A percentile compares a stretch with the other conserved stretches of the same genome.
phyloP scores from a whole-genome alignment of 2,329 filamentous ascomycete species.

The Exophiala viscosa region DNA sequence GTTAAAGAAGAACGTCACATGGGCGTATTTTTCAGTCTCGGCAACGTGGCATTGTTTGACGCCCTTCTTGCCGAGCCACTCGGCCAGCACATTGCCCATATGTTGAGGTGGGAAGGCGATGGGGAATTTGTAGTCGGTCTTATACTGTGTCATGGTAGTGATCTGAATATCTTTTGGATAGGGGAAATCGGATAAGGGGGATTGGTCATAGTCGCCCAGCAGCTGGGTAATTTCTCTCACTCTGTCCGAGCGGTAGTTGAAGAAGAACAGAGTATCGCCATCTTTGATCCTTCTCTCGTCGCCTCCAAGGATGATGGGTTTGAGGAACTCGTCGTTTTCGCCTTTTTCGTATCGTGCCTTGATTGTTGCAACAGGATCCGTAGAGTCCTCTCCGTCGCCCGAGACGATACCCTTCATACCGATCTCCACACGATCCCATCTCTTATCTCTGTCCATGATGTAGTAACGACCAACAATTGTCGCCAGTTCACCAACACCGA shows the following conservation, averaged over 20 bases:
- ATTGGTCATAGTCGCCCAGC: constrained; percentile 86
- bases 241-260: constrained; percentile 99
- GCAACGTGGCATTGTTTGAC: constrained; percentile 94
- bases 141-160: constrained; percentile 98
- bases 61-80: constrained; percentile 87
- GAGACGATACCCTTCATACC: constrained; percentile 80
- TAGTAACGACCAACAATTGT: constrained; percentile 96
- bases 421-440: constrained; percentile 91
- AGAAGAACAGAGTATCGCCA: constrained; percentile 95
- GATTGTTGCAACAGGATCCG: constrained; percentile 80
- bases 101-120: constrained; percentile 89
- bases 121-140: constrained; percentile 86
- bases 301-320: constrained; percentile 92
- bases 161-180: constrained; percentile 85
- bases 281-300: constrained; percentile 84
- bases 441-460: constrained; percentile 99
- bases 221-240: constrained; percentile 95
- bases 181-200: constrained; percentile 82
- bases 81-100: constrained; percentile 97
- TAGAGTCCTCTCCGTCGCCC: constrained; percentile 81
- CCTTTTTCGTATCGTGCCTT: constrained; percentile 81
- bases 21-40: constrained; percentile 98
- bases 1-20: constrained; percentile 99
- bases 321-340: constrained; percentile 96
- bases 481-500: constrained; percentile 81